phyloP scores from a whole-genome alignment of 805 yeast genomes.

The Barnettozyma sp. region DNA sequence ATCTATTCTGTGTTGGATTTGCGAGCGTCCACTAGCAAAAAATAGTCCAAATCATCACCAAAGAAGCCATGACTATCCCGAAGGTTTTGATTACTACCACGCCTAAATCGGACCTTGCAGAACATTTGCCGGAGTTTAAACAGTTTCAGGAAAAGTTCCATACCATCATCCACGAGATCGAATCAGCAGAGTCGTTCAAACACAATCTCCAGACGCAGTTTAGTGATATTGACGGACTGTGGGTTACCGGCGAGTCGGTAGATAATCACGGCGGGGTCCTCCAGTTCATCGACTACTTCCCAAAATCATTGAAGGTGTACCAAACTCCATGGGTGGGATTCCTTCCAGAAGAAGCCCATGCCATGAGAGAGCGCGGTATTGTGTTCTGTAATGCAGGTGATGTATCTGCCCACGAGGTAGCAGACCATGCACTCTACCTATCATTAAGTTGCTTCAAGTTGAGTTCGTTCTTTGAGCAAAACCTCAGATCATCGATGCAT shows the following conservation, averaged over 20 bases:
- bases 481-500: slow-evolving; percentile 33
- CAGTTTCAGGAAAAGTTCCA: slow-evolving; percentile 36
- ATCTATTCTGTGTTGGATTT: too few relatives aligned
- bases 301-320: slow-evolving; percentile 40
- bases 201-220: slow-evolving; percentile 33
- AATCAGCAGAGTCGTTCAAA: slow-evolving; percentile 36
- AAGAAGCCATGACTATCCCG: slow-evolving; percentile 15
- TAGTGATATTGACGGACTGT: slow-evolving; percentile 43
- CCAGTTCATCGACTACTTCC: slow-evolving; percentile 39
- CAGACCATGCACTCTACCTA: slow-evolving; percentile 59
- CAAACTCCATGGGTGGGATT: slow-evolving; percentile 57
- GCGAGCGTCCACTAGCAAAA: too few relatives aligned
- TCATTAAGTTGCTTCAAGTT: slow-evolving; percentile 55
- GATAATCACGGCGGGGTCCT: slow-evolving; percentile 39
- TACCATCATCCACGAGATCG: slow-evolving; percentile 33
- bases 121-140: slow-evolving; percentile 38
- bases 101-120: slow-evolving; percentile 34
- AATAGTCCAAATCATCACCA: neutral
- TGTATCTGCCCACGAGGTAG: slow-evolving; percentile 59
- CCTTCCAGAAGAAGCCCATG: slow-evolving; percentile 43
- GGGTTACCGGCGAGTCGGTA: slow-evolving; percentile 52
- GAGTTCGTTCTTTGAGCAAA: slow-evolving; percentile 40
- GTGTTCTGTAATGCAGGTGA: slow-evolving; percentile 55
- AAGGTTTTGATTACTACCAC: slow-evolving; percentile 30
- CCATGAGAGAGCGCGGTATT: slow-evolving; percentile 41